phyloP scores from a whole-genome alignment of 73 alveolate species.

The Uronychia setigera region DNA sequence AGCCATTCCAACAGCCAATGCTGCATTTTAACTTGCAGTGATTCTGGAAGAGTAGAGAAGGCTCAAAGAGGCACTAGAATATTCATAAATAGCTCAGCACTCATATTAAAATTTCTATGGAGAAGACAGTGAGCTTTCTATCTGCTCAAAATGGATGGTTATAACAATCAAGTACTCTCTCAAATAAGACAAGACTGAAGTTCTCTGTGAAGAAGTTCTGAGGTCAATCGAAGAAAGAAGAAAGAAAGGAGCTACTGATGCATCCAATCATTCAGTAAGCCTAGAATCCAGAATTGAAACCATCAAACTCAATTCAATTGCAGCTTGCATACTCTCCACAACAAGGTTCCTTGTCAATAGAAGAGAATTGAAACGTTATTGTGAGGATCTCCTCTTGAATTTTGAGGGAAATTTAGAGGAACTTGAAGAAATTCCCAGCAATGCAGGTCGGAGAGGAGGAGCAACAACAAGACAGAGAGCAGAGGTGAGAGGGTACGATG shows the following conservation, averaged over 20 bases:
- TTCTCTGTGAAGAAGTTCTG: slow-evolving; percentile 13
- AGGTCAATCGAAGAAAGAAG: slow-evolving; percentile 18
- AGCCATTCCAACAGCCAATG: slow-evolving; percentile 49
- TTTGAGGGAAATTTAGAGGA: slow-evolving; percentile 12
- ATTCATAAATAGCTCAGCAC: slow-evolving; percentile 49
- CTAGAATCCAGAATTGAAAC: too few relatives aligned
- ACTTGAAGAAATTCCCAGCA: slow-evolving; percentile 9
- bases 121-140: slow-evolving; percentile 30
- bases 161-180: slow-evolving; percentile 37
- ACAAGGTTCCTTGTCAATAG: slow-evolving; percentile 25
- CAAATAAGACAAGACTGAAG: background rate
- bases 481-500: background rate
- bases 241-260: slow-evolving; percentile 12
- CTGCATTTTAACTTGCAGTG: slow-evolving; percentile 54
- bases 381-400: slow-evolving; percentile 28
- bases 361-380: slow-evolving; percentile 29
- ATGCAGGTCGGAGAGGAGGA: too few relatives aligned
- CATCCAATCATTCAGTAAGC: too few relatives aligned
- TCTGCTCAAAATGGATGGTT: slow-evolving; percentile 17
- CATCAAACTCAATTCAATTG: slow-evolving; percentile 6
- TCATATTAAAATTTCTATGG: slow-evolving; percentile 24
- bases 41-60: slow-evolving; percentile 58
- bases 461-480: slow-evolving; percentile 19
- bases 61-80: slow-evolving; percentile 50
- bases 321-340: slow-evolving; percentile 15